These are phyloP conservation scores for Stellera chamaejasme DNA, from an alignment of 345 rosid genomes.

Conservation along the genomic window DNA sequence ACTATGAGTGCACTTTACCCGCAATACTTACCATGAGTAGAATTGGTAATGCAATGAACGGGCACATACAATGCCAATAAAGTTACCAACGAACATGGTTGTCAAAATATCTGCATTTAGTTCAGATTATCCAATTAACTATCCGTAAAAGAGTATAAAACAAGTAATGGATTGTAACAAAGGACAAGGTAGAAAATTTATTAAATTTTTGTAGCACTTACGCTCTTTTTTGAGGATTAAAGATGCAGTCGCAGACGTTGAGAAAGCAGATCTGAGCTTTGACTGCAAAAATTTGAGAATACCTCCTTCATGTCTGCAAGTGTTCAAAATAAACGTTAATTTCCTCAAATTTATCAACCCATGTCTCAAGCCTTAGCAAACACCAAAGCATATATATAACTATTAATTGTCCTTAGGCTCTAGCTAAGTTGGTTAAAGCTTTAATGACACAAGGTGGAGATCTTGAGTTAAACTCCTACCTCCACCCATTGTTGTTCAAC, in stretches of 20 bases:
- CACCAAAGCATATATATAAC: too few relatives aligned
- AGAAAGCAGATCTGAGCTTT: slow-evolving; percentile 25
- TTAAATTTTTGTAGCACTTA: slow-evolving; percentile 24
- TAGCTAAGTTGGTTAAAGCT: too few relatives aligned
- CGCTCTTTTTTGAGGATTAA: slow-evolving; percentile 51
- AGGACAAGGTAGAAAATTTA: background rate
- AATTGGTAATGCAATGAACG: slow-evolving; percentile 97
- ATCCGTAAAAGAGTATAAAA: background rate
- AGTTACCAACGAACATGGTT: slow-evolving; percentile 79
- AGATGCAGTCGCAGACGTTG: slow-evolving; percentile 23
- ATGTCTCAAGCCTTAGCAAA: too few relatives aligned
- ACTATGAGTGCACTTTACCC: too few relatives aligned
- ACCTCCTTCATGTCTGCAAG: slow-evolving; percentile 83
- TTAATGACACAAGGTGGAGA: too few relatives aligned
- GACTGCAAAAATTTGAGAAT: slow-evolving; percentile 50
- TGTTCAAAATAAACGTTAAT: slow-evolving; percentile 3
- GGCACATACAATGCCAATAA: slow-evolving; percentile 80
- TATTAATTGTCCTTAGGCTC: too few relatives aligned
- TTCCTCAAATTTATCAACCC: background rate
- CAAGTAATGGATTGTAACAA: background rate
- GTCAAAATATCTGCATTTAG: slow-evolving; percentile 57
- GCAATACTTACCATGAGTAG: slow-evolving; percentile 76
- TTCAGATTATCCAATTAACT: slow-evolving; percentile 10
- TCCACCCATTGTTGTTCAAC: too few relatives aligned
- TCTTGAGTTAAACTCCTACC: too few relatives aligned